Evolutionary conservation across 345 rosid species (phyloP).

Genomic region (Pugionium cornutum): DNA sequence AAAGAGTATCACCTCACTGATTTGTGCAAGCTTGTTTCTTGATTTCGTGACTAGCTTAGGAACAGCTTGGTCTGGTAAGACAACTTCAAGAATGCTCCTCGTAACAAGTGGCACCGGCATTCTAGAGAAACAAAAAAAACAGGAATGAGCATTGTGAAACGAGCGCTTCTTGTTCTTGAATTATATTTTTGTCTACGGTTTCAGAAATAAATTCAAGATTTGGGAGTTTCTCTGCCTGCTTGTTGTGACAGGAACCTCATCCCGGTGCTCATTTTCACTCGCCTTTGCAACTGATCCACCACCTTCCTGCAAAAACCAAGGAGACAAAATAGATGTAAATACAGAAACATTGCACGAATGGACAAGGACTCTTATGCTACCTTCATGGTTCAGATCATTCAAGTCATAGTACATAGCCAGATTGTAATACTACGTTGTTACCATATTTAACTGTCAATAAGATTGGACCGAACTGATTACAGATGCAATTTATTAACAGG

Average conservation of each 20-base stretch:
- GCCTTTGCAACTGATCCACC: slow-evolving; percentile 53
- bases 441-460: slow-evolving; percentile 7
- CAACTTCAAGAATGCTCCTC: slow-evolving; percentile 91
- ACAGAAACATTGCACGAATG: slow-evolving; percentile 2
- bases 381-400: neutral
- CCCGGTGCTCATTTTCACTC: slow-evolving; percentile 68
- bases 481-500: slow-evolving; percentile 16
- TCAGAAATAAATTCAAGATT: neutral
- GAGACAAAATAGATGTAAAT: slow-evolving; percentile 12
- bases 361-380: slow-evolving; percentile 14
- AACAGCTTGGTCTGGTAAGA: slow-evolving; percentile 78
- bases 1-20: slow-evolving; percentile 73
- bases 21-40: slow-evolving; percentile 83
- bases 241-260: slow-evolving; percentile 53
- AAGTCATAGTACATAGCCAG: slow-evolving; percentile 9
- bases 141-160: slow-evolving; percentile 2
- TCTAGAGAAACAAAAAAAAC: slow-evolving; percentile 38
- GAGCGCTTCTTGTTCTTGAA: neutral
- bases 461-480: slow-evolving; percentile 9
- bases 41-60: slow-evolving; percentile 89
- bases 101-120: slow-evolving; percentile 83
- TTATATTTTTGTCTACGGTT: slow-evolving; percentile 1
- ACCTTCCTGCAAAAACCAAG: slow-evolving; percentile 52
- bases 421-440: slow-evolving; percentile 10
- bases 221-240: slow-evolving; percentile 55